Evolutionary conservation across 129 eudicot genomes (phyloP).

Genomic region (Flaveria linearis): DNA sequence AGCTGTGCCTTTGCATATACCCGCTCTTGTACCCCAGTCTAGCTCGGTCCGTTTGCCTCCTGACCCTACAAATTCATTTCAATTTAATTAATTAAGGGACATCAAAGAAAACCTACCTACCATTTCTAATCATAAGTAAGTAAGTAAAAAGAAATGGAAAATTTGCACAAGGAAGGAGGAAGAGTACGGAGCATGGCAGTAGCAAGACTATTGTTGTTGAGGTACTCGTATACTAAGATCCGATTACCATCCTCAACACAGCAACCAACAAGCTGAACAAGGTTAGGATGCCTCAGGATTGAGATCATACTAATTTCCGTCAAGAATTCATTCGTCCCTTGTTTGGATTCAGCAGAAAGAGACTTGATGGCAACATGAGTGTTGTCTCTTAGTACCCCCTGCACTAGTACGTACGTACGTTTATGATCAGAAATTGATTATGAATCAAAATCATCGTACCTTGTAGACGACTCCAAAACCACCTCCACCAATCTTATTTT

Average conservation of each 20-base stretch:
- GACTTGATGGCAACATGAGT: conserved; percentile 57
- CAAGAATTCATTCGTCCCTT: conserved; percentile 66
- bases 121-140: too few species aligned
- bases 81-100: too few species aligned
- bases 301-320: conserved; percentile 62
- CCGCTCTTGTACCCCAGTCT: conserved; percentile 73
- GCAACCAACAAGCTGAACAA: conserved; percentile 67
- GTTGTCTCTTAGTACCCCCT: conserved; percentile 65
- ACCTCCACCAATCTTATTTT: conserved; percentile 67
- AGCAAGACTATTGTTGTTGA: conserved; percentile 64
- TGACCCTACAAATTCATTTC: too few species aligned
- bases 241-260: conserved; percentile 62
- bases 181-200: conserved; percentile 53
- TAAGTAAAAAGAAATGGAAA: too few species aligned
- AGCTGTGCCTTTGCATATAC: conserved; percentile 74
- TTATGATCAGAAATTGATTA: too few species aligned
- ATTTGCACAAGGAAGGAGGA: background rate
- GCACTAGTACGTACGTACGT: conserved; percentile 29
- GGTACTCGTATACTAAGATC: conserved; percentile 64
- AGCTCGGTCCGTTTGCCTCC: conserved; percentile 41
- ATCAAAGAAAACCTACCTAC: too few species aligned
- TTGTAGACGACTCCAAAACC: conserved; percentile 72
- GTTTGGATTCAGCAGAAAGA: conserved; percentile 72
- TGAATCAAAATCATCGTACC: conserved; percentile 22
- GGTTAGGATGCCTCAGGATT: conserved; percentile 59